Conservation (phyloP, 305 asterid genomes). For the Galium porrigens region DNA sequence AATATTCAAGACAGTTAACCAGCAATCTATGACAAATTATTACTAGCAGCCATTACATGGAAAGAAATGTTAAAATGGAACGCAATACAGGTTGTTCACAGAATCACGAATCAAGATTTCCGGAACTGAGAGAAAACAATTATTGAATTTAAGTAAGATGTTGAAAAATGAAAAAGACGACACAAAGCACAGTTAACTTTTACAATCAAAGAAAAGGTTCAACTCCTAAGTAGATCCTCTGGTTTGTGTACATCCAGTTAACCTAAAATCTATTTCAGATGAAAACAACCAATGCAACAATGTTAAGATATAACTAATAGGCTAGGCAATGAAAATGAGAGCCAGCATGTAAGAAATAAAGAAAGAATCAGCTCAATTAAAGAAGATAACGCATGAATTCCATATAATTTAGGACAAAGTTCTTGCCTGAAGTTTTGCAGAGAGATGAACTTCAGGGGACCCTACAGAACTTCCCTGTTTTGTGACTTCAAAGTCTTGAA, state of each 20-base stretch:
- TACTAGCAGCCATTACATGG: background rate
- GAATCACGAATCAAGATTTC: background rate
- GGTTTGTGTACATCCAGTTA: background rate
- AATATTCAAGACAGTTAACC: background rate
- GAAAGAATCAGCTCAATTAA: background rate
- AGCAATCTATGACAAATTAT: background rate
- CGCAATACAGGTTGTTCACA: background rate
- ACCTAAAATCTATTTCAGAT: background rate
- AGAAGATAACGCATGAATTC: background rate
- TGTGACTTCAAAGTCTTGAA: slow-evolving; percentile 59
- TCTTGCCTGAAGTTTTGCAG: slow-evolving; percentile 73
- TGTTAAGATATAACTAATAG: background rate
- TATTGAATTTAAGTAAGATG: background rate
- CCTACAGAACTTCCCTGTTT: slow-evolving; percentile 77
- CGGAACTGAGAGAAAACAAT: background rate
- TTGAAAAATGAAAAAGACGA: background rate
- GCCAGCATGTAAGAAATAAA: background rate
- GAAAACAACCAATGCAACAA: background rate
- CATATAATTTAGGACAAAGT: background rate
- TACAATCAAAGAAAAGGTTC: background rate
- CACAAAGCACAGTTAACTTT: background rate
- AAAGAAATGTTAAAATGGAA: background rate
- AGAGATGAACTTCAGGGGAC: slow-evolving; percentile 74
- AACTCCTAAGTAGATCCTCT: background rate
- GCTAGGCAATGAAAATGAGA: background rate